Base-by-base conservation (phyloP, 495 filamentous ascomycete species). In the Hyaloscypha hepaticicola region DNA sequence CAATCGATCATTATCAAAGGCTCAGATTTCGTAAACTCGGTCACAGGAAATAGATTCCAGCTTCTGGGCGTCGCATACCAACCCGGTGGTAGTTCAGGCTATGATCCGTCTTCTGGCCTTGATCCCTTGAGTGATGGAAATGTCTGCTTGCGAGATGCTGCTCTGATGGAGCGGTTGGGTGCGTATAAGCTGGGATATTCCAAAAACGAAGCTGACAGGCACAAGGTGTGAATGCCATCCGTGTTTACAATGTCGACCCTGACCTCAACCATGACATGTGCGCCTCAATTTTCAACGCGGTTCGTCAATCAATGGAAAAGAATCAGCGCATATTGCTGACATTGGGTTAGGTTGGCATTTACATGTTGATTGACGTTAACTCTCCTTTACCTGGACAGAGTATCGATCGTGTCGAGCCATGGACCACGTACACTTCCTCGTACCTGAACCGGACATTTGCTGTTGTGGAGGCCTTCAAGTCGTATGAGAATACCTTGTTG, bases 11-110 rank as follows among this genome's bases (percentile, higher is more conserved):
- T 85, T 60, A 87, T 95, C 55, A 75, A 88, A 55, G 91, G 90
- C 61, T 83, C 85, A 68, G 85, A 96, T 76, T 96, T 97, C 74
- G 85, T 97, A 72, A 90, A 96, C 79, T 83, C 84, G 51, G 80
- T 86, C 60, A 92, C 88, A 12, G 85, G 87, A 53, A 84, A 93
- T 71, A 87, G 92, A 55, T 90, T 97, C 79, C 88, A 95, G 78
- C 87, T 98, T 62, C 82, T 98, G 55, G 94, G 94, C 70, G 85
- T 96, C 58, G 94, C 93, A 79, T 97, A 97, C 78, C 94, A 98
- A 78, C 94, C 94, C 28, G 93, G 92, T 71, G 94, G 93, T 72
- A 85, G 87, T 58, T 81, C 85, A n/a, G 93, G 86, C 50, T 96
- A 96, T 77, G 81, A 87, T 69, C 81, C 84, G 11, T 77, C 73